Evolutionary conservation across 768 basidiomycete genomes (phyloP).

Genomic region (Tulasnella sp.): DNA sequence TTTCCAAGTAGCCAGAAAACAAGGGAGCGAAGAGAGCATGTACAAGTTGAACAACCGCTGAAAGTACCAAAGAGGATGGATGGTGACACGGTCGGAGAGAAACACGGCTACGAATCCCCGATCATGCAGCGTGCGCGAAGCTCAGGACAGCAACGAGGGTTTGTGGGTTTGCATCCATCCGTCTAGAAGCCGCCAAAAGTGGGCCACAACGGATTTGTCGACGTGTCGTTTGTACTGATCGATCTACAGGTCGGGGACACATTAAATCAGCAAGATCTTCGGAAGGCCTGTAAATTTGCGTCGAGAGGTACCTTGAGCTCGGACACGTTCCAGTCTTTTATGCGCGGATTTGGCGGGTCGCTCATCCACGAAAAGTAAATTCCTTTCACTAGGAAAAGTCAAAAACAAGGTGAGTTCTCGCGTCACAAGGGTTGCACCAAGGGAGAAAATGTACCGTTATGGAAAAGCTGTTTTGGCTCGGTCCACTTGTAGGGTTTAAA

Average conservation of each 20-base stretch:
- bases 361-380: constrained; percentile 94
- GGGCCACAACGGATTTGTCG: constrained; percentile 92
- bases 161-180: constrained; percentile 81
- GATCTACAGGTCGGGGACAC: constrained; percentile 57
- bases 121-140: background rate
- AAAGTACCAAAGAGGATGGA: background rate
- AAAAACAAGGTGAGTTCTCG: background rate
- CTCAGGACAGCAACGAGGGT: constrained; percentile 49
- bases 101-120: background rate
- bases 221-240: constrained; percentile 87
- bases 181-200: constrained; percentile 94
- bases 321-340: constrained; percentile 97
- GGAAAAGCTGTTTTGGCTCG: constrained; percentile 89
- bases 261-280: background rate
- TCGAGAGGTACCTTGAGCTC: constrained; percentile 73
- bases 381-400: constrained; percentile 73
- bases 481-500: constrained; percentile 97
- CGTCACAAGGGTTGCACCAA: constrained; percentile 35
- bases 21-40: background rate
- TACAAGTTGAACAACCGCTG: background rate
- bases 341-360: constrained; percentile 83
- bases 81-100: constrained; percentile 1
- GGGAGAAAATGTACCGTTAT: constrained; percentile 68
- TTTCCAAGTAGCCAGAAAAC: background rate
- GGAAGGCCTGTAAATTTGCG: background rate